Base-by-base conservation (phyloP, 202 grass and related monocot genomes). In the Setaria viridis region DNA sequence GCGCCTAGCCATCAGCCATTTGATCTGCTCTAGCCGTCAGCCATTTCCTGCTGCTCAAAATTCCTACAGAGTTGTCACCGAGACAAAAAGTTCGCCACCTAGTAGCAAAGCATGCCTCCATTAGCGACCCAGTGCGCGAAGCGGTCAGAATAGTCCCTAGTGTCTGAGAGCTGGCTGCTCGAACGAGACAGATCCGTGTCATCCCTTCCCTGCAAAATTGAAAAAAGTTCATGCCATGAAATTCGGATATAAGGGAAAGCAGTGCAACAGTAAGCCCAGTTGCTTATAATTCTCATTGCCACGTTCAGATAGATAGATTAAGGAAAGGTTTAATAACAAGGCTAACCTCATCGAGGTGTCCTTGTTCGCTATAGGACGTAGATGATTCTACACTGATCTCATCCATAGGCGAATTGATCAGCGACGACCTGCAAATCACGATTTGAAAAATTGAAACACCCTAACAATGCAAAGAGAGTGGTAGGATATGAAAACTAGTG, bases 101-200 rank as follows among this genome's bases (percentile, higher is more conserved):
- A 96, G 82, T 93, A 94, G 88, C 85, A 97, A 62, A 99, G 59
- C 73, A 90, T 89, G 80, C 89, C 89, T 76, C 92, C 94, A 79
- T 85, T 78, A 49, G 85, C 87, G 45, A 99, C 85, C 97, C 97
- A 99, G 9, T 90, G 49, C 20, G 89, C 88, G 84, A 99, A 99
- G 32, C 77, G 88, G 45, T 94, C 90, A 0, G 97, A 91, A 72
- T 94, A 97, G 62, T 94, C 89, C 6, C 49, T 51, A n/a, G 34
- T 13, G 10, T 88, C 83, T 30, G 75, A 90, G 78, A 89, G 16
- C 34, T 78, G 79, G 80, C 85, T 91, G 91, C 63, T 85, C 1
- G 82, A 74, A 47, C 62, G 75, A n/a, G 89, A 85, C 21, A 78
- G 66, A n/a, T 81, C 67, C 0, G 82, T 85, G 59, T 88, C 89